Conservation (phyloP, 306 rosid species). For the Alnus rubra region DNA sequence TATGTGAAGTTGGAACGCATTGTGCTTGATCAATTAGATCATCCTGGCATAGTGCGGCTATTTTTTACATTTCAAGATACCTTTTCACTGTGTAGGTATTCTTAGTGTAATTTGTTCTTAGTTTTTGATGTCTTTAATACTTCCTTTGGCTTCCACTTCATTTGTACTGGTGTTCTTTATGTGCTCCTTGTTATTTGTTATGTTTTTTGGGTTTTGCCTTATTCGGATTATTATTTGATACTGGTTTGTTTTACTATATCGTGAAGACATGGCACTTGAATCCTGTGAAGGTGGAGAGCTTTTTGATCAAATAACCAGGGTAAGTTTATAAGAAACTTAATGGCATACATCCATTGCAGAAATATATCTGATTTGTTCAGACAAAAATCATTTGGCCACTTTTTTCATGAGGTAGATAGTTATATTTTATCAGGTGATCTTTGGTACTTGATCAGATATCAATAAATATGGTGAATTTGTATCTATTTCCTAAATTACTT, state of each 20-base stretch:
- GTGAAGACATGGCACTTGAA: slow-evolving; percentile 97
- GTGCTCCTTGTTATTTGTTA: slow-evolving; percentile 5
- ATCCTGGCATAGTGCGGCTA: slow-evolving; percentile 92
- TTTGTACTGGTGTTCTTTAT: slow-evolving; percentile 5
- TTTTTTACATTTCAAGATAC: slow-evolving; percentile 97
- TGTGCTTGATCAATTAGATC: slow-evolving; percentile 96
- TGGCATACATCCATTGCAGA: slow-evolving; percentile 20
- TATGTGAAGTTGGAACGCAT: slow-evolving; percentile 97
- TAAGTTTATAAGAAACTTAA: slow-evolving; percentile 43
- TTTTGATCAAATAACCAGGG: slow-evolving; percentile 98
- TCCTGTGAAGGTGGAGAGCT: slow-evolving; percentile 99
- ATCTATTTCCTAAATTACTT: background rate
- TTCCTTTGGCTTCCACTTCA: slow-evolving; percentile 22
- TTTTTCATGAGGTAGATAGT: background rate
- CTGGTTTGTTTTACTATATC: slow-evolving; percentile 21
- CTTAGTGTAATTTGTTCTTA: slow-evolving; percentile 25
- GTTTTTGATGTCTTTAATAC: slow-evolving; percentile 10
- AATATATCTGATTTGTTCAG: slow-evolving; percentile 13
- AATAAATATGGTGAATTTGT: background rate
- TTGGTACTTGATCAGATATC: background rate
- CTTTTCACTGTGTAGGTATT: slow-evolving; percentile 89
- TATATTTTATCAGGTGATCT: background rate
- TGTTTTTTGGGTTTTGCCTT: slow-evolving; percentile 24
- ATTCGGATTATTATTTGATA: slow-evolving; percentile 36
- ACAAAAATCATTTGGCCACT: background rate